phyloP scores from a whole-genome alignment of 2,329 filamentous ascomycete genomes.

The Chaetomiaceae sp. region DNA sequence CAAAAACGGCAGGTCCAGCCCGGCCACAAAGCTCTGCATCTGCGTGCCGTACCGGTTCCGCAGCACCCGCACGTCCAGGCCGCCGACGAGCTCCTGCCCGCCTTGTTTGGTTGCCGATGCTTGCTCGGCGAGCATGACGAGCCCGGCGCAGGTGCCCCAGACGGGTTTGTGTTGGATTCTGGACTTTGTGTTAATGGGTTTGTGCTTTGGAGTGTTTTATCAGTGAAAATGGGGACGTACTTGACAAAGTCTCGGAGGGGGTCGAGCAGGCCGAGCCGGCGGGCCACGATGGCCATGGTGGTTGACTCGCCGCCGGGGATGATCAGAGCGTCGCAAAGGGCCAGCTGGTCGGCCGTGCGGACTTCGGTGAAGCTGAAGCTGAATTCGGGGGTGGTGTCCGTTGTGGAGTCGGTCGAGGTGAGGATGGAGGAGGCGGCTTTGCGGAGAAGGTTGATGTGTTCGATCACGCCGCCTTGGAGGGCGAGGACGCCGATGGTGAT shows the following conservation, averaged over 20 bases:
- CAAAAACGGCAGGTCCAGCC: slow-evolving; percentile 69
- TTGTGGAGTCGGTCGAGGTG: slow-evolving; percentile 7
- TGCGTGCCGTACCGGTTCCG: slow-evolving; percentile 95
- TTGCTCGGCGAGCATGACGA: slow-evolving; percentile 84
- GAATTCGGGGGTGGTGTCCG: slow-evolving; percentile 39
- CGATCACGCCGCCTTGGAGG: slow-evolving; percentile 87
- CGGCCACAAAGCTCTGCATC: slow-evolving; percentile 81
- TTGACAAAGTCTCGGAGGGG: slow-evolving; percentile 88
- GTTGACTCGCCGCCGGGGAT: slow-evolving; percentile 95
- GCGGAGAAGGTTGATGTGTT: slow-evolving; percentile 74
- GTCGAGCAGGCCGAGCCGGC: slow-evolving; percentile 73
- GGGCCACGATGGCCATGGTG: slow-evolving; percentile 82
- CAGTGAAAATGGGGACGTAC: no score
- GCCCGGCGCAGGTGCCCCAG: slow-evolving; percentile 94
- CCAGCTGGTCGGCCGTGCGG: slow-evolving; percentile 67
- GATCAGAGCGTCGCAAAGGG: slow-evolving; percentile 73
- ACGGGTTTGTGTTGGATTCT: slow-evolving; percentile 74
- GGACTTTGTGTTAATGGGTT: slow-evolving; percentile 11
- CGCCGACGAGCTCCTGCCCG: slow-evolving; percentile 89
- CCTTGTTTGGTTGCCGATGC: slow-evolving; percentile 86
- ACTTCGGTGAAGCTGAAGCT: slow-evolving; percentile 71
- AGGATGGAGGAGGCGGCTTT: slow-evolving; percentile 49
- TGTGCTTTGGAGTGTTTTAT: neutral
- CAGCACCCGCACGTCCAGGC: slow-evolving; percentile 83
- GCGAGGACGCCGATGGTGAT: slow-evolving; percentile 60